phyloP scores from a whole-genome alignment of 805 yeast species.

The Saccharomycopsis guyanensis region DNA sequence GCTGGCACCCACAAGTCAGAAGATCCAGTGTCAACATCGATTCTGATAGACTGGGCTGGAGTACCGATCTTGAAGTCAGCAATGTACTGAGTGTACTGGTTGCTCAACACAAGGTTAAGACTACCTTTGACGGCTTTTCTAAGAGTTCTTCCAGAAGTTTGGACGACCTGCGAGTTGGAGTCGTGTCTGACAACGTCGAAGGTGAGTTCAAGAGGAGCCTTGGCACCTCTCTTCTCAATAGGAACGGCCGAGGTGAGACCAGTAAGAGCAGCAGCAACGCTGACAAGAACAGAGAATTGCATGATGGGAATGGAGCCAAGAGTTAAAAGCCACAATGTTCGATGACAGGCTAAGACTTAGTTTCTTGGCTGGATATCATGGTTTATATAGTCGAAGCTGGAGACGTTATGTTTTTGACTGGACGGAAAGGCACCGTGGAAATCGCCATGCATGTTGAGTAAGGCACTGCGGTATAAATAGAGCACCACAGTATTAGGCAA shows the following conservation, averaged over 20 bases:
- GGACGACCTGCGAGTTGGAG: background rate
- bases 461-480: too few relatives aligned
- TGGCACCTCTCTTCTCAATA: constrained; percentile 3
- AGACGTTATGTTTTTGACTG: too few relatives aligned
- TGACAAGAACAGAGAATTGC: constrained; percentile 1
- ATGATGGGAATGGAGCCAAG: background rate
- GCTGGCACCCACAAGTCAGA: constrained; percentile 28
- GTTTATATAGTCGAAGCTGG: too few relatives aligned
- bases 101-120: constrained; percentile 10
- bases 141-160: background rate
- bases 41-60: constrained; percentile 23
- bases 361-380: too few relatives aligned
- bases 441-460: too few relatives aligned
- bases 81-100: constrained; percentile 16
- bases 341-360: too few relatives aligned
- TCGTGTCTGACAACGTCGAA: constrained; percentile 17
- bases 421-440: too few relatives aligned
- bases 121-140: constrained; percentile 8
- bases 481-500: too few relatives aligned
- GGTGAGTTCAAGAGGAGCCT: constrained; percentile 14
- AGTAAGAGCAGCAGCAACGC: constrained; percentile 6
- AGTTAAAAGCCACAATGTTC: too few relatives aligned
- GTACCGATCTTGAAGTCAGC: constrained; percentile 29
- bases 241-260: constrained; percentile 11
- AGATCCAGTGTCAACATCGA: constrained; percentile 28